Conservation (phyloP, 2,329 filamentous ascomycete genomes). For the Mycosphaerelloides madeirae region DNA sequence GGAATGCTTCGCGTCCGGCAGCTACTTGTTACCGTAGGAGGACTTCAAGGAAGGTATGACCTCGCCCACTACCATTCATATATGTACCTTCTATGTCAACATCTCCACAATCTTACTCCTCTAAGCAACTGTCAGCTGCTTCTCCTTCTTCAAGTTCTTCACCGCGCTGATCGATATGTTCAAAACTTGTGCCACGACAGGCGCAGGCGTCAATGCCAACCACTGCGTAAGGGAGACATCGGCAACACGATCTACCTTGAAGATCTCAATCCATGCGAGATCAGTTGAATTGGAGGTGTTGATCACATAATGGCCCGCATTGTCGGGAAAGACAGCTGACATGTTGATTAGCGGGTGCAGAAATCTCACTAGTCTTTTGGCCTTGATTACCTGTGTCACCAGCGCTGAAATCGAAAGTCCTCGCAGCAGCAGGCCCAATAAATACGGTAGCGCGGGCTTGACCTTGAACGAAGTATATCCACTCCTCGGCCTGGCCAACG, state of each 20-base stretch:
- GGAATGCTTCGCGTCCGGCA: too few species aligned
- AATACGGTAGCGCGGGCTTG: constrained; percentile 59
- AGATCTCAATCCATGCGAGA: constrained; percentile 64
- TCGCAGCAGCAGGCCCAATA: constrained; percentile 52
- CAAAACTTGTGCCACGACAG: constrained; percentile 45
- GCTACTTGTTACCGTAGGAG: too few species aligned
- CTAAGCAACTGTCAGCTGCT: constrained; percentile 17
- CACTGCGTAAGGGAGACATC: constrained; percentile 66
- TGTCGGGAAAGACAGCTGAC: constrained; percentile 64
- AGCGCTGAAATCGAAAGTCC: constrained; percentile 62
- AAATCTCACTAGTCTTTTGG: neutral
- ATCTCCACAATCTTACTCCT: too few species aligned
- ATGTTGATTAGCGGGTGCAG: too few species aligned
- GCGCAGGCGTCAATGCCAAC: constrained; percentile 62
- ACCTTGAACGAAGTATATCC: constrained; percentile 66
- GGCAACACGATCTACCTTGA: constrained; percentile 62
- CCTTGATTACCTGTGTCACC: constrained; percentile 47
- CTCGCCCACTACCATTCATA: too few species aligned
- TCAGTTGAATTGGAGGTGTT: constrained; percentile 61
- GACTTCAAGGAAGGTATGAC: too few species aligned
- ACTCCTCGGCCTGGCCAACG: constrained; percentile 59
- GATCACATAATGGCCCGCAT: constrained; percentile 63
- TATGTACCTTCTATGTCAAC: too few species aligned
- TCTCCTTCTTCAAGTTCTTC: constrained; percentile 17
- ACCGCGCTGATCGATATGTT: constrained; percentile 10